Conservation (phyloP, 306 rosid genomes). For the Medicago arabica region DNA sequence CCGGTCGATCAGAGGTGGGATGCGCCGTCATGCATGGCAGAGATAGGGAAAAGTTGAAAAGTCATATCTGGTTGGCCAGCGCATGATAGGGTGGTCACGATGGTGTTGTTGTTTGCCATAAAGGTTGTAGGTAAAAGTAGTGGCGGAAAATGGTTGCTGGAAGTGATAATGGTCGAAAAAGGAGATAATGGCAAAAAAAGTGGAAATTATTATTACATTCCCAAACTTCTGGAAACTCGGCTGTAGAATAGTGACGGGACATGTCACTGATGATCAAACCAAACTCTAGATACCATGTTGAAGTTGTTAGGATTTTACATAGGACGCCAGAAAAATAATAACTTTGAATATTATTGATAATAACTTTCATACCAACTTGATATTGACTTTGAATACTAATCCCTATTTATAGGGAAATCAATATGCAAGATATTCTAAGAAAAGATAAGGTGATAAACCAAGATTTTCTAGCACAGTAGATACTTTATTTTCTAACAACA, state of each 20-base stretch:
- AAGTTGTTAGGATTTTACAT: neutral
- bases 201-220: neutral
- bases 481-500: neutral
- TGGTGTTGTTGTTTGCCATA: too few species aligned
- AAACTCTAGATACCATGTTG: neutral
- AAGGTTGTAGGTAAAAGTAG: too few species aligned
- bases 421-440: neutral
- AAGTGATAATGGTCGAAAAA: too few species aligned
- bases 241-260: neutral
- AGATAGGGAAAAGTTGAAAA: neutral
- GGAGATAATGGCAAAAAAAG: too few species aligned
- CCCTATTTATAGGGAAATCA: neutral
- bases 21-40: neutral
- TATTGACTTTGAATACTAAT: neutral
- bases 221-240: neutral
- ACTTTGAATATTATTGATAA: neutral
- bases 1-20: neutral
- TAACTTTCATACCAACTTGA: neutral
- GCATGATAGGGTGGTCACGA: too few species aligned
- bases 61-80: too few species aligned
- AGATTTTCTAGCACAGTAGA: neutral
- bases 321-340: too few species aligned
- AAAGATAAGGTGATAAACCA: neutral
- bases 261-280: neutral
- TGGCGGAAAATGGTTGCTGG: too few species aligned